These are phyloP conservation scores for Hygrophorus russula DNA, from an alignment of 768 basidiomycete species.

Conservation along the genomic window DNA sequence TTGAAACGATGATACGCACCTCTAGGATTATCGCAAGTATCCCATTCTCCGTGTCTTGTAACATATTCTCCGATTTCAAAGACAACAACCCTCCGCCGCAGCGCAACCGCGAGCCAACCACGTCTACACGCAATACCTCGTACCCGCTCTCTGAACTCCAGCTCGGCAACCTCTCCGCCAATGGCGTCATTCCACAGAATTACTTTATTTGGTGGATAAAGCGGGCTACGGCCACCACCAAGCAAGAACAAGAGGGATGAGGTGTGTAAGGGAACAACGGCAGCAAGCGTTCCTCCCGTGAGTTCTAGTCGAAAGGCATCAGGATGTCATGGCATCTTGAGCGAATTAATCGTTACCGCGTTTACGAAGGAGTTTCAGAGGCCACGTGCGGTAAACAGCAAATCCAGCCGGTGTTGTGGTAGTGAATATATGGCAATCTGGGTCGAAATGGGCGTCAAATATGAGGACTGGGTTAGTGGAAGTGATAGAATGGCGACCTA, in stretches of 20 bases:
- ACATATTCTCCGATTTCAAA: slow-evolving; percentile 61
- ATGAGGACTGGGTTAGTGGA: slow-evolving; percentile 65
- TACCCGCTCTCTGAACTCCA: slow-evolving; percentile 81
- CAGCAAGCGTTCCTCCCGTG: slow-evolving; percentile 66
- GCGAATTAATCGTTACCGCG: slow-evolving; percentile 42
- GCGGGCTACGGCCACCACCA: slow-evolving; percentile 79
- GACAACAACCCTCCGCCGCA: slow-evolving; percentile 68
- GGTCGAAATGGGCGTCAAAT: slow-evolving; percentile 68
- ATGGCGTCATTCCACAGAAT: slow-evolving; percentile 79
- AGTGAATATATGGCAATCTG: slow-evolving; percentile 75
- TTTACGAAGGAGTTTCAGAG: slow-evolving; percentile 69
- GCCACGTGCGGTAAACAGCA: slow-evolving; percentile 69
- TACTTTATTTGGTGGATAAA: slow-evolving; percentile 88
- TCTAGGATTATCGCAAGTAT: slow-evolving; percentile 79
- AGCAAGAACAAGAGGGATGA: slow-evolving; percentile 79
- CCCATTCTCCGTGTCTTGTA: slow-evolving; percentile 63
- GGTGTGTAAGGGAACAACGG: slow-evolving; percentile 67
- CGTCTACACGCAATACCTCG: slow-evolving; percentile 70
- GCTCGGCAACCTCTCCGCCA: slow-evolving; percentile 71
- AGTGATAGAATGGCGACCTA: slow-evolving; percentile 76
- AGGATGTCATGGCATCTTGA: slow-evolving; percentile 5
- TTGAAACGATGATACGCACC: slow-evolving; percentile 33
- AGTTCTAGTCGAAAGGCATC: slow-evolving; percentile 40
- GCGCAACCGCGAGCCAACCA: slow-evolving; percentile 75
- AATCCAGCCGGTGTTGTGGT: slow-evolving; percentile 72